Evolutionary conservation across 345 rosid species (phyloP), one percentile per base, ranked within the genome.

Genomic region (Lepidium africanum): DNA sequence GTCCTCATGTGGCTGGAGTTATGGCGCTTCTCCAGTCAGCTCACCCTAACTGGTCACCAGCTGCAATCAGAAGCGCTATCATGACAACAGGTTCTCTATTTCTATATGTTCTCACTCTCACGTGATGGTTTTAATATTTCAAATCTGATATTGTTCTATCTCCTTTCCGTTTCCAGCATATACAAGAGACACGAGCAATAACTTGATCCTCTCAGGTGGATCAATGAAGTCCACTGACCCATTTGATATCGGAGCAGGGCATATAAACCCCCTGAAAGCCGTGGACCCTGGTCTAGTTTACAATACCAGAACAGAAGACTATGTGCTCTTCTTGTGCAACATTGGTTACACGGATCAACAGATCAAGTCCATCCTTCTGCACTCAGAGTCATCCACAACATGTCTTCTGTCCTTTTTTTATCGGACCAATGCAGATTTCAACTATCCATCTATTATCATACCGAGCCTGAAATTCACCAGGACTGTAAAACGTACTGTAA

Each of bases 281-380:
- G 50, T 86, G 68, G 87, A 90, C 32, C 95, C 92, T 3, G 92
- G 97, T 3, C 86, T 90, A 4, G 72, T 87, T 42, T 87, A 83
- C 19, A 84, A 81, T 79, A 77, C 80, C 59, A 80, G 57, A 64
- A 42, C 84, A 8, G 36, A 67, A 8, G 97, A 90, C 71, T 81
- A 83, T 78, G 59, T 86, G n/a, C 47, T 69, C 68, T 84, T 81
- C 67, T 81, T 90, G 19, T 82, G 97, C 76, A 84, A 80, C 79
- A 69, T 77, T 27, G 90, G 91, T 32, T 87, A 86, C 70, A 71
- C 56, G 0, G 70, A 68, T 17, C 52, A 65, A 33, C 27, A 66
- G 23, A 59, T 73, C 47, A 66, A 39, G 39, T 63, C 70, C 49
- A 65, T 65, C 59, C 41, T 64, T 72, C 50, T 72, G 36, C 50